A percentile compares a stretch with the other conserved stretches of the same genome.
Evolutionary conservation across 2,329 filamentous ascomycete genomes (phyloP).

Genomic region (Zalaria obscura): DNA sequence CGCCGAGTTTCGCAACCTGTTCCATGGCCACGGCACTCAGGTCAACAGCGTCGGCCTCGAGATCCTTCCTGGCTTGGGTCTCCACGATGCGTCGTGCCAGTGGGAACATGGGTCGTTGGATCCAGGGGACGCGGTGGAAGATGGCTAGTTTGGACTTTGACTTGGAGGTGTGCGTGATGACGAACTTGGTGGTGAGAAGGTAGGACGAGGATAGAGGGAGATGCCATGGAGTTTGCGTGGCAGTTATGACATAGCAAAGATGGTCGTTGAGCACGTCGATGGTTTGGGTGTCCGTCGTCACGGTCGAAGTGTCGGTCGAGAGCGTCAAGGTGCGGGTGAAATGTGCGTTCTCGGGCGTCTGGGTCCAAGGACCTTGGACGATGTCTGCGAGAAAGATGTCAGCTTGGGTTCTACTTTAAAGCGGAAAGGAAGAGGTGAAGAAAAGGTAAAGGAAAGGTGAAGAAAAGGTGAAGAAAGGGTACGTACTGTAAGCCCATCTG

Average conservation of each 20-base stretch:
- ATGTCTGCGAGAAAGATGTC: constrained; percentile 37
- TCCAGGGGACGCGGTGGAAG: constrained; percentile 81
- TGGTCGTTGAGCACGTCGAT: constrained; percentile 53
- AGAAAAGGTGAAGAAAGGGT: background rate
- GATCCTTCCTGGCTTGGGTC: constrained; percentile 58
- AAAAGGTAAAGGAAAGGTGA: too few relatives aligned
- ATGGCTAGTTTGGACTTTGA: constrained; percentile 84
- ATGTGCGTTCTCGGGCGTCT: constrained; percentile 45
- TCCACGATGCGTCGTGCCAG: constrained; percentile 41
- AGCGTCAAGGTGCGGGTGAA: constrained; percentile 51
- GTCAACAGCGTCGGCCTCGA: constrained; percentile 57
- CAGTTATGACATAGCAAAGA: constrained; percentile 52
- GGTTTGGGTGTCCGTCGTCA: constrained; percentile 65
- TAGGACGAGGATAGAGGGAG: constrained; percentile 69
- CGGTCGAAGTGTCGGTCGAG: constrained; percentile 8
- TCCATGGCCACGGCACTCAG: constrained; percentile 63
- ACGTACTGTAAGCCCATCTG: constrained; percentile 48
- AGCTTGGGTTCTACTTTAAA: too few relatives aligned
- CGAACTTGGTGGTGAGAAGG: constrained; percentile 73
- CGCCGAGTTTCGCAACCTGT: constrained; percentile 60
- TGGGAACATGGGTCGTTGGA: constrained; percentile 34
- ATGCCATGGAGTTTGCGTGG: constrained; percentile 61
- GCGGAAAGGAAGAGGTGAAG: too few relatives aligned
- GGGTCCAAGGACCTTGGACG: constrained; percentile 72
- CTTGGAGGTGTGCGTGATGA: constrained; percentile 87